Evolutionary conservation across 495 filamentous ascomycete genomes (phyloP).

Genomic region (Talaromyces stipitatus): DNA sequence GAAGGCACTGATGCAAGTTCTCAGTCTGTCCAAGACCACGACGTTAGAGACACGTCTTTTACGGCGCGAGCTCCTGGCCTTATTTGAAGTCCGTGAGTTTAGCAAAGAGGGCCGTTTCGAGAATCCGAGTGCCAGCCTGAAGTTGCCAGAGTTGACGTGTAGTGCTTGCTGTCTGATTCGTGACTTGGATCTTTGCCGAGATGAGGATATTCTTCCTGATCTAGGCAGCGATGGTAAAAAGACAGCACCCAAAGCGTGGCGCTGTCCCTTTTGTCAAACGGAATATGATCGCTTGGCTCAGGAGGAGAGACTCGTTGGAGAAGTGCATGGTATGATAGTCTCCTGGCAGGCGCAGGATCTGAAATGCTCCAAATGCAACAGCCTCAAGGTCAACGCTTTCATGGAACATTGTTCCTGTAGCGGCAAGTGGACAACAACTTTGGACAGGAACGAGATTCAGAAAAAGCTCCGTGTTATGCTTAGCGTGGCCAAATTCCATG

Average conservation of each 20-base stretch:
- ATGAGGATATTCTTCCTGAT: slow-evolving; percentile 69
- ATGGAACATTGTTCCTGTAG: slow-evolving; percentile 95
- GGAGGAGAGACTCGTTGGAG: slow-evolving; percentile 75
- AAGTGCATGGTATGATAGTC: slow-evolving; percentile 64
- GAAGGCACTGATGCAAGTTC: slow-evolving; percentile 83
- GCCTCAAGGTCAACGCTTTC: slow-evolving; percentile 74
- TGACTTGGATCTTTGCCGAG: slow-evolving; percentile 91
- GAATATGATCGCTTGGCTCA: slow-evolving; percentile 69
- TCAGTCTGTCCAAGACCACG: slow-evolving; percentile 74
- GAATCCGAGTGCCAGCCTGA: slow-evolving; percentile 73
- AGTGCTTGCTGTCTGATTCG: slow-evolving; percentile 78
- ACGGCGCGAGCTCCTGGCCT: slow-evolving; percentile 75
- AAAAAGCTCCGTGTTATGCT: slow-evolving; percentile 59
- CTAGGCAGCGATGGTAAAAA: slow-evolving; percentile 21
- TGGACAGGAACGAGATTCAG: slow-evolving; percentile 61
- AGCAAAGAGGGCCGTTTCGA: slow-evolving; percentile 75
- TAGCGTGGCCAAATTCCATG: slow-evolving; percentile 70
- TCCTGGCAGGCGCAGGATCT: slow-evolving; percentile 88
- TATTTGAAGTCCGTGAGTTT: slow-evolving; percentile 95
- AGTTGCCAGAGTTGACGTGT: slow-evolving; percentile 70
- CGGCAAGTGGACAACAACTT: slow-evolving; percentile 68
- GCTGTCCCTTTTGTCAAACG: slow-evolving; percentile 67
- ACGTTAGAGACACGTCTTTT: slow-evolving; percentile 78
- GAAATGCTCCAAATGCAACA: slow-evolving; percentile 57
- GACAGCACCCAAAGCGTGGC: slow-evolving; percentile 52